A percentile compares a stretch with the other conserved stretches of the same genome.
Evolutionary conservation across 106 monocot genomes (phyloP).

Genomic region (Dendrobium huoshanense): DNA sequence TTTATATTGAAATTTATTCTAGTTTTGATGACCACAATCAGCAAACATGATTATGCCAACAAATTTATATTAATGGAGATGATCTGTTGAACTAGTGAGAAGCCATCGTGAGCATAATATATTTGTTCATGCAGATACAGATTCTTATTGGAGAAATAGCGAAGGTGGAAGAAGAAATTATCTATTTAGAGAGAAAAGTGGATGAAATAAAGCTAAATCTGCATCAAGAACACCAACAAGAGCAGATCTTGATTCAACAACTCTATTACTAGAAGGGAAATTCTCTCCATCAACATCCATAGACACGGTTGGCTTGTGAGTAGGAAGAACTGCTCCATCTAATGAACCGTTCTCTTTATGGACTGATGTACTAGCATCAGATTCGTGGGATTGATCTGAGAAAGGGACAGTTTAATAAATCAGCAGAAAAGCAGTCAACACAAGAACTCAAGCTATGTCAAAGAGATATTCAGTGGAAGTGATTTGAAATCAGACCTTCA

Average conservation of each 20-base stretch:
- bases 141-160: constrained; percentile 67
- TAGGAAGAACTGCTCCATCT: constrained; percentile 5
- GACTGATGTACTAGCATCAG: constrained; percentile 29
- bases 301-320: constrained; percentile 2
- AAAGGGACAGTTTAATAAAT: background rate
- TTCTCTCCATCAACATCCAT: constrained; percentile 18
- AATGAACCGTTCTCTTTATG: constrained; percentile 18
- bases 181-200: constrained; percentile 23
- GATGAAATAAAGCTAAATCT: constrained; percentile 12
- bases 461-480: too few species aligned
- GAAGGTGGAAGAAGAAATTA: constrained; percentile 28
- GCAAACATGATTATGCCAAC: too few species aligned
- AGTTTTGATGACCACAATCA: too few species aligned
- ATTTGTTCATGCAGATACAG: constrained; percentile 36
- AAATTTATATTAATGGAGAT: too few species aligned
- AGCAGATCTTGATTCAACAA: constrained; percentile 12
- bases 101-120: too few species aligned
- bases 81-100: too few species aligned
- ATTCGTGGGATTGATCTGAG: constrained; percentile 23
- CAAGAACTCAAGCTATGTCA: too few species aligned
- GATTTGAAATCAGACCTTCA: constrained; percentile 9
- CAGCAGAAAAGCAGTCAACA: background rate
- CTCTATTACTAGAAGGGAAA: constrained; percentile 6
- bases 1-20: too few species aligned
- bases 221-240: constrained; percentile 14